Conservation (phyloP, 1,284 basidiomycete species). For the Ganoderma boninense region DNA sequence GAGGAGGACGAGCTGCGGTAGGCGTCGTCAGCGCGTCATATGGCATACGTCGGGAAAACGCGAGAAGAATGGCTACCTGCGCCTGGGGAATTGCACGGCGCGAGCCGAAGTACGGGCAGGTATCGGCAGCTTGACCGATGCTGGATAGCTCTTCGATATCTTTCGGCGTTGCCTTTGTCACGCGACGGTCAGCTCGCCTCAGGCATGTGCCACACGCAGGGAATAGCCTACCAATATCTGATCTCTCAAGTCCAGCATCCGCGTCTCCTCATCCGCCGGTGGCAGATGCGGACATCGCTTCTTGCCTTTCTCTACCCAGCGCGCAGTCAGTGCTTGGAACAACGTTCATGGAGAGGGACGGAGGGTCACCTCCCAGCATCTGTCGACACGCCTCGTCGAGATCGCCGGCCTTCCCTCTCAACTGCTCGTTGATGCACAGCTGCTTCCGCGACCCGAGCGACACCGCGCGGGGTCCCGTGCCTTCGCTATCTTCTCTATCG, state of each 20-base stretch:
- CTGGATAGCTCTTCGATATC: conserved; percentile 94
- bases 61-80: conserved; percentile 64
- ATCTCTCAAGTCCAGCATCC: conserved; percentile 89
- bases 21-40: neutral
- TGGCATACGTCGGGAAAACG: neutral
- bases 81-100: conserved; percentile 89
- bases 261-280: conserved; percentile 72
- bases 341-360: conserved; percentile 17
- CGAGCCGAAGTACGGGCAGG: conserved; percentile 95
- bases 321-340: neutral
- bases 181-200: neutral
- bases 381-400: conserved; percentile 94
- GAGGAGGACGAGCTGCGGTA: conserved; percentile 79
- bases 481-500: conserved; percentile 30
- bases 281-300: conserved; percentile 86
- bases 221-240: conserved; percentile 74
- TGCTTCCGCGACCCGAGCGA: conserved; percentile 93
- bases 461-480: conserved; percentile 66
- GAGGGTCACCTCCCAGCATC: conserved; percentile 72
- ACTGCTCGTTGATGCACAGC: conserved; percentile 90
- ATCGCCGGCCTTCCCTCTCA: conserved; percentile 74
- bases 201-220: neutral
- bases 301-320: conserved; percentile 60
- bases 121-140: conserved; percentile 70
- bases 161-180: conserved; percentile 81